Conservation (phyloP, 2,329 filamentous ascomycete genomes). For the Beauveria brongniartii region DNA sequence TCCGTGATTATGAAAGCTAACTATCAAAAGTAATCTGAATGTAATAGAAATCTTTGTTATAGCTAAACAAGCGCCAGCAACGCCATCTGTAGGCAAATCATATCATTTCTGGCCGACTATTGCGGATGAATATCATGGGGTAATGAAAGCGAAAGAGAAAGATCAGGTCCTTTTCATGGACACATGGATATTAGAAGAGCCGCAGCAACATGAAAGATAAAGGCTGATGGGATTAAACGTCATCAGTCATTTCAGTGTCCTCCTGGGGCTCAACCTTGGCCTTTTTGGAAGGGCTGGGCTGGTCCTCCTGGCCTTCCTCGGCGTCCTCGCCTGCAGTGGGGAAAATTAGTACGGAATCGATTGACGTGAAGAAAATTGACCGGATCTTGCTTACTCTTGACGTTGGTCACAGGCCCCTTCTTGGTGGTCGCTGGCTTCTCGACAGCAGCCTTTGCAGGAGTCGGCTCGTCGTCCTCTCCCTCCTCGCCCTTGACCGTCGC, state of each 20-base stretch:
- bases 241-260: background rate
- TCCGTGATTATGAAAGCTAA: background rate
- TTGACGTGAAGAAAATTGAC: too few species aligned
- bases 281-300: slow-evolving; percentile 20
- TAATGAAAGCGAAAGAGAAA: background rate
- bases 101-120: background rate
- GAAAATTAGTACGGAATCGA: background rate
- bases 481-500: slow-evolving; percentile 16
- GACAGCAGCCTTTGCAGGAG: background rate
- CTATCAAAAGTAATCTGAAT: background rate
- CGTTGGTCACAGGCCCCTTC: background rate
- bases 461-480: slow-evolving; percentile 12
- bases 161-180: background rate
- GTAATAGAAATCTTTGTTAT: background rate
- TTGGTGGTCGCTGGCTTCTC: background rate
- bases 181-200: background rate
- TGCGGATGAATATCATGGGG: background rate
- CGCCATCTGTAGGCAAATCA: background rate
- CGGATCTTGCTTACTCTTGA: background rate
- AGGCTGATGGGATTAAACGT: background rate
- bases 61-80: background rate
- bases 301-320: background rate
- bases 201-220: background rate
- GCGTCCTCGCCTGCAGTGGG: background rate
- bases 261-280: slow-evolving; percentile 21